These are phyloP conservation scores for Ustilago lituana DNA, from an alignment of 1,284 basidiomycete genomes.

Conservation along the genomic window DNA sequence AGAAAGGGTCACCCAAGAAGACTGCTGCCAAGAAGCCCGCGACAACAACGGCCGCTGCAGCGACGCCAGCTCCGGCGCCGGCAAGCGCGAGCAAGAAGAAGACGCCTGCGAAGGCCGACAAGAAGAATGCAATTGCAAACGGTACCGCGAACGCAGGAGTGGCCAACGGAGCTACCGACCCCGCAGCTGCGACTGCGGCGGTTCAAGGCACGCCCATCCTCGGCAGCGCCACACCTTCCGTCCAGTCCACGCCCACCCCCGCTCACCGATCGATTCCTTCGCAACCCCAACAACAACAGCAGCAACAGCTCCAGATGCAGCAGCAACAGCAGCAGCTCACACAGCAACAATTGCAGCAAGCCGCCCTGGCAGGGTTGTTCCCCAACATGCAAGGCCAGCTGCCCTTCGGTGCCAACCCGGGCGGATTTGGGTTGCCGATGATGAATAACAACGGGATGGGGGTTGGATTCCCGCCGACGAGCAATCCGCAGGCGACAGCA, in stretches of 20 bases:
- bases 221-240: slow-evolving; percentile 36
- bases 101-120: slow-evolving; percentile 38
- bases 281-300: slow-evolving; percentile 23
- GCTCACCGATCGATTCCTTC: slow-evolving; percentile 40
- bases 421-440: slow-evolving; percentile 28
- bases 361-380: slow-evolving; percentile 26
- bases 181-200: neutral
- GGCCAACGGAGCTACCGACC: neutral
- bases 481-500: slow-evolving; percentile 24
- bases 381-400: slow-evolving; percentile 20
- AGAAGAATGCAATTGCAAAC: slow-evolving; percentile 19
- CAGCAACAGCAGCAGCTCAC: slow-evolving; percentile 30
- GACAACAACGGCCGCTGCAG: slow-evolving; percentile 6
- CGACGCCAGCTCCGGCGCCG: slow-evolving; percentile 9
- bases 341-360: slow-evolving; percentile 20
- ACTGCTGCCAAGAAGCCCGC: slow-evolving; percentile 43
- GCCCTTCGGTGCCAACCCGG: slow-evolving; percentile 5
- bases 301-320: slow-evolving; percentile 17
- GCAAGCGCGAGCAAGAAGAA: slow-evolving; percentile 38
- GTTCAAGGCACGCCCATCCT: slow-evolving; percentile 37
- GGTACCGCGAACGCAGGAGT: neutral
- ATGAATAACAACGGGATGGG: slow-evolving; percentile 21
- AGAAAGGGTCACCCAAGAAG: slow-evolving; percentile 44
- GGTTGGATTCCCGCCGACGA: slow-evolving; percentile 16
- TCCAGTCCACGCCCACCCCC: slow-evolving; percentile 45